Percentiles rank a stretch among this genome's conserved stretches.
phyloP scores from a whole-genome alignment of 2,329 filamentous ascomycete genomes.

The Zymoseptoria passerinii region DNA sequence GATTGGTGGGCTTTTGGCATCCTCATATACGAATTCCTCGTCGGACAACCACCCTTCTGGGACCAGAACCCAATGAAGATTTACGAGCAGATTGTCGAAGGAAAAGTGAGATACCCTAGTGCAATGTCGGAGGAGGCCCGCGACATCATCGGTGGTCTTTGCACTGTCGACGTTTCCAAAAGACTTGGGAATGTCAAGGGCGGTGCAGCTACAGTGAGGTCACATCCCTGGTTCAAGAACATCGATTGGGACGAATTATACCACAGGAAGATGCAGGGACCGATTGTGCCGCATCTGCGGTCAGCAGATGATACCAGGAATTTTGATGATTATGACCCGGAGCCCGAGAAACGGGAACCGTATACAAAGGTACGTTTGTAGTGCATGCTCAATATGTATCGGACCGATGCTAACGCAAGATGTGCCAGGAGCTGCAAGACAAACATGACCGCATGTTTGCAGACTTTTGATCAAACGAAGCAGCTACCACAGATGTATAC shows the following conservation, averaged over 20 bases:
- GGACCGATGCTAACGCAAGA: not conserved
- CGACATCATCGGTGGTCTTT: slow-evolving; percentile 67
- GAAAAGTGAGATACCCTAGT: slow-evolving; percentile 64
- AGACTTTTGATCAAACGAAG: slow-evolving; percentile 50
- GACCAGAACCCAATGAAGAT: slow-evolving; percentile 81
- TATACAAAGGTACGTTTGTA: slow-evolving; percentile 48
- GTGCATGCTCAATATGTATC: not conserved
- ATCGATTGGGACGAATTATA: slow-evolving; percentile 68
- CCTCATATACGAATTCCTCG: slow-evolving; percentile 74
- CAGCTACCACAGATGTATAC: not conserved
- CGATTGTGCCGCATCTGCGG: slow-evolving; percentile 66
- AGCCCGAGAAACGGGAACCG: slow-evolving; percentile 54
- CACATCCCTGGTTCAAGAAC: slow-evolving; percentile 65
- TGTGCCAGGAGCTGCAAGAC: slow-evolving; percentile 47
- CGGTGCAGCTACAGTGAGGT: slow-evolving; percentile 62
- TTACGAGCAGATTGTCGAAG: slow-evolving; percentile 74
- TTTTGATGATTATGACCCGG: slow-evolving; percentile 76
- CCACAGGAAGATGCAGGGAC: slow-evolving; percentile 55
- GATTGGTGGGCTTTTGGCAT: slow-evolving; percentile 87
- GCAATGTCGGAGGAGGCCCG: slow-evolving; percentile 60
- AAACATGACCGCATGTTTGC: slow-evolving; percentile 65
- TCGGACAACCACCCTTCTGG: slow-evolving; percentile 81
- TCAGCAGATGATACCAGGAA: slow-evolving; percentile 69
- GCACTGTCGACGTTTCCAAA: slow-evolving; percentile 69
- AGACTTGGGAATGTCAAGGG: slow-evolving; percentile 72